These are phyloP conservation scores for Debaryomyces fabryi DNA, from an alignment of 1,139 yeast genomes.

Conservation along the genomic window DNA sequence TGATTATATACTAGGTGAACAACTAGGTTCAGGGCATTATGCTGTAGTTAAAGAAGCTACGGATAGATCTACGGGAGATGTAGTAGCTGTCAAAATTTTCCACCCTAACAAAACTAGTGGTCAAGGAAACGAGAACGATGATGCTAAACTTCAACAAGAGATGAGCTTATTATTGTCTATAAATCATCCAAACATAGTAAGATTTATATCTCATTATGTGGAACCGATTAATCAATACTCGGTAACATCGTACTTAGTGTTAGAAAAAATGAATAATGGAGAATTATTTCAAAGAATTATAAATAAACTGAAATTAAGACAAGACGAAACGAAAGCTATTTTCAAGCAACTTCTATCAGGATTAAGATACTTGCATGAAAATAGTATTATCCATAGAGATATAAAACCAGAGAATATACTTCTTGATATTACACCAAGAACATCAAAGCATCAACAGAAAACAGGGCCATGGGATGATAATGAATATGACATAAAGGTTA, in stretches of 20 bases:
- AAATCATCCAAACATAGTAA: constrained; percentile 71
- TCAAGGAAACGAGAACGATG: constrained; percentile 36
- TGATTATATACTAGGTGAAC: constrained; percentile 60
- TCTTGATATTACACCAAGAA: constrained; percentile 61
- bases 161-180: constrained; percentile 66
- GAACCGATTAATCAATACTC: constrained; percentile 63
- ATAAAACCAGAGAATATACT: constrained; percentile 90
- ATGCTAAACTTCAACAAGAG: constrained; percentile 65
- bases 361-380: constrained; percentile 62
- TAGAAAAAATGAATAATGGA: constrained; percentile 75
- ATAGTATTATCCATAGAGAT: constrained; percentile 84
- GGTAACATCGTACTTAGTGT: constrained; percentile 63
- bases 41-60: constrained; percentile 76
- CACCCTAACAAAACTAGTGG: constrained; percentile 56
- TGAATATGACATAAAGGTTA: constrained; percentile 65
- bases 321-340: constrained; percentile 63
- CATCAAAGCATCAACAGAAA: constrained; percentile 51
- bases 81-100: constrained; percentile 76
- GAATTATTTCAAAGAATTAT: constrained; percentile 74
- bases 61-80: constrained; percentile 56
- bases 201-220: constrained; percentile 64
- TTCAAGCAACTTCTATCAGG: constrained; percentile 67
- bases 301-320: constrained; percentile 59
- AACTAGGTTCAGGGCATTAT: constrained; percentile 76
- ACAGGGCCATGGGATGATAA: constrained; percentile 71